These are phyloP conservation scores for Globisporangium cystogenes DNA, from an alignment of 352 stramenopile species.

Conservation along the genomic window DNA sequence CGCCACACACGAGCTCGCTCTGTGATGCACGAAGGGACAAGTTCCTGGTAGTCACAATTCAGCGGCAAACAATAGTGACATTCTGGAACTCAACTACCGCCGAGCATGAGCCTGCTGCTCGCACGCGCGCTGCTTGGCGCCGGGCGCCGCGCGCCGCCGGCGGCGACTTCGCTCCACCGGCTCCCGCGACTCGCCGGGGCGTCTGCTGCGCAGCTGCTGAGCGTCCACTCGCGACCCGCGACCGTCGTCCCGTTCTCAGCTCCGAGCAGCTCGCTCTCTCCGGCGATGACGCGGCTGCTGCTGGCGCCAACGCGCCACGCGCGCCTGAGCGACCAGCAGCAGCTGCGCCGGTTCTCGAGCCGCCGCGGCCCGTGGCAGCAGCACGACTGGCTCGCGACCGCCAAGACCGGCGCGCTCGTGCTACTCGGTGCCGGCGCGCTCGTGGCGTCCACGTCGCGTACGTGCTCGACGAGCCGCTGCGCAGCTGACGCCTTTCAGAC, in stretches of 20 bases:
- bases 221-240: neutral
- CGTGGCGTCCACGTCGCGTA: constrained; percentile 60
- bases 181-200: neutral
- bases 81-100: too few species aligned
- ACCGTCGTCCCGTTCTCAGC: neutral
- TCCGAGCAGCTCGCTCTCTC: neutral
- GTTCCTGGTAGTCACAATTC: too few species aligned
- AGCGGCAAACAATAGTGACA: too few species aligned
- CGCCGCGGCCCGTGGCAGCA: constrained; percentile 34
- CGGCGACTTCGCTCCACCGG: neutral
- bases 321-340: constrained; percentile 8
- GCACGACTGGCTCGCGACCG: constrained; percentile 37
- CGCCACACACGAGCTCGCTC: constrained; percentile 26
- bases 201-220: neutral
- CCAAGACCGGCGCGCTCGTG: constrained; percentile 62
- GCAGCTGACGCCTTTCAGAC: too few species aligned
- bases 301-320: neutral
- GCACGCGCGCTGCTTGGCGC: neutral
- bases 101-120: neutral
- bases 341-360: constrained; percentile 27
- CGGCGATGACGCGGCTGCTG: neutral
- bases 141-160: neutral
- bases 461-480: constrained; percentile 2
- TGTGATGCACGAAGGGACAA: too few species aligned
- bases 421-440: constrained; percentile 49